phyloP scores from a whole-genome alignment of 352 stramenopile genomes.

The Phytophthora agathidicida region DNA sequence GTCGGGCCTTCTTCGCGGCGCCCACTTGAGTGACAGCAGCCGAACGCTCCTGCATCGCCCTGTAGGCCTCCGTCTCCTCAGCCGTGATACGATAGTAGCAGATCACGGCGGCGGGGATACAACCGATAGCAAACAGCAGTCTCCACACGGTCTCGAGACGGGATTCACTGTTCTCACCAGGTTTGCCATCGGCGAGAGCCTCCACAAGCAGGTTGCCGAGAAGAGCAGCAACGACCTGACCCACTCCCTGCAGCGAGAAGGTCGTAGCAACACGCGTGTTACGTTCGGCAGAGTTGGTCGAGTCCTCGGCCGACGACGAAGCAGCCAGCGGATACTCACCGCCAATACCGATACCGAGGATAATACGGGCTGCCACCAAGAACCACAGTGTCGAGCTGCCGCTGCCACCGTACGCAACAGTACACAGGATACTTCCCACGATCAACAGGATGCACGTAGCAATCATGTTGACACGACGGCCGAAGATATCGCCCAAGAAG shows the following conservation, averaged over 20 bases:
- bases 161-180: slow-evolving; percentile 35
- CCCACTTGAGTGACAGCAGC: too few relatives aligned
- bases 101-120: slow-evolving; percentile 52
- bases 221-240: slow-evolving; percentile 36
- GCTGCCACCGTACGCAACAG: slow-evolving; percentile 34
- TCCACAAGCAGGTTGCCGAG: slow-evolving; percentile 43
- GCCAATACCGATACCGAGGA: slow-evolving; percentile 52
- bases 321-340: slow-evolving; percentile 51
- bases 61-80: slow-evolving; percentile 58
- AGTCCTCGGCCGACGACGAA: slow-evolving; percentile 42
- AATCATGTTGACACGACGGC: slow-evolving; percentile 68
- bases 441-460: slow-evolving; percentile 57
- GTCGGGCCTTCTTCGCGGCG: too few relatives aligned
- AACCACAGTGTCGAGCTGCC: slow-evolving; percentile 44
- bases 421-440: slow-evolving; percentile 54
- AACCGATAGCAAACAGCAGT: slow-evolving; percentile 53
- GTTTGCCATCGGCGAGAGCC: slow-evolving; percentile 27
- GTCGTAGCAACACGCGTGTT: slow-evolving; percentile 44
- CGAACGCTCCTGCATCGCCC: too few relatives aligned
- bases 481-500: slow-evolving; percentile 58
- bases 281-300: slow-evolving; percentile 23
- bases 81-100: slow-evolving; percentile 61
- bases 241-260: slow-evolving; percentile 52
- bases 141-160: slow-evolving; percentile 63
- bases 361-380: slow-evolving; percentile 40